A percentile compares a stretch with the other conserved stretches of the same genome.
Evolutionary conservation across 192 early-diverging fungal genomes (phyloP).

Genomic region (Coemansia guatemalensis): DNA sequence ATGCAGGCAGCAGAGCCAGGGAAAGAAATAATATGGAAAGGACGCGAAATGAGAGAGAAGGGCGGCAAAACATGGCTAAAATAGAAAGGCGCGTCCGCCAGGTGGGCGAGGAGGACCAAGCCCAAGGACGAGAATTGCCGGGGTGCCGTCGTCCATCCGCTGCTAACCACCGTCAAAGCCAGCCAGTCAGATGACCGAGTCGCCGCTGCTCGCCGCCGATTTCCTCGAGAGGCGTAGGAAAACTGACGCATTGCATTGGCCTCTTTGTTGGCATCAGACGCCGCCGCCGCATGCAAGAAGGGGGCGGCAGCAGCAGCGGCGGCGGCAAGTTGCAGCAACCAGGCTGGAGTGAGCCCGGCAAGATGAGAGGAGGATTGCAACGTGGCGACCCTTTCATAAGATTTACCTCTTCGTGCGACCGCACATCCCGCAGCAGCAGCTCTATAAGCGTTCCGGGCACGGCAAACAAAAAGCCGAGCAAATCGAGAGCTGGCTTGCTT

Average conservation of each 20-base stretch:
- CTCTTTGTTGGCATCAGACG: conserved; percentile 12
- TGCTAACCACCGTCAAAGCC: conserved; percentile 2
- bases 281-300: conserved; percentile 7
- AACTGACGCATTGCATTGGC: conserved; percentile 12
- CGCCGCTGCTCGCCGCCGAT: background rate
- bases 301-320: background rate
- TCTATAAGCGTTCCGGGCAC: background rate
- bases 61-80: background rate
- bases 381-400: background rate
- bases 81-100: background rate
- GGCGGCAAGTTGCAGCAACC: background rate
- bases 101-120: background rate
- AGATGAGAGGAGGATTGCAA: background rate
- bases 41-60: background rate
- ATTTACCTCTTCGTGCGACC: background rate
- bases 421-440: background rate
- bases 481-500: background rate
- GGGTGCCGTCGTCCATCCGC: background rate
- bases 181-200: conserved; percentile 15
- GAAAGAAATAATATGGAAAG: background rate
- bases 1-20: background rate
- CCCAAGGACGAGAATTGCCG: conserved; percentile 3
- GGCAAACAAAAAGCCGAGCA: background rate
- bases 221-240: conserved; percentile 11
- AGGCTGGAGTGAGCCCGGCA: background rate